Evolutionary conservation across 2,329 filamentous ascomycete genomes (phyloP).

Genomic region (Calonectria hawksworthii): DNA sequence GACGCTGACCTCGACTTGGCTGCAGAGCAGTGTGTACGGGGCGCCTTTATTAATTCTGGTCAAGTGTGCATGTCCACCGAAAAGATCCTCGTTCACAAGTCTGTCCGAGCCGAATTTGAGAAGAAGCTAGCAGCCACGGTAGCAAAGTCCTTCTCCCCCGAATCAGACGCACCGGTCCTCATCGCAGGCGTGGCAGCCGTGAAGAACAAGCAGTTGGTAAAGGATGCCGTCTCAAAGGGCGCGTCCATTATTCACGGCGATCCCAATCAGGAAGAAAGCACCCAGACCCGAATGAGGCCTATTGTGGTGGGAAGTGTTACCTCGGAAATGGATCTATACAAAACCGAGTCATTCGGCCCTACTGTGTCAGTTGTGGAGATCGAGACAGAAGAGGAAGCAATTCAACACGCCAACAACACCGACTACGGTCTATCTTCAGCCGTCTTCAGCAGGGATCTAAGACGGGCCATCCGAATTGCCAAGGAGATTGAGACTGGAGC

Average conservation of each 20-base stretch:
- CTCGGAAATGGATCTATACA: slow-evolving; percentile 79
- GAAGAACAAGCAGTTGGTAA: slow-evolving; percentile 77
- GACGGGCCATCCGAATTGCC: slow-evolving; percentile 71
- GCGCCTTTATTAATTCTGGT: slow-evolving; percentile 80
- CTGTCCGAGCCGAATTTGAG: slow-evolving; percentile 62
- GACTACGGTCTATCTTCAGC: slow-evolving; percentile 81
- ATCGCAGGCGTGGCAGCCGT: slow-evolving; percentile 76
- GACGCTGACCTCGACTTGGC: slow-evolving; percentile 84
- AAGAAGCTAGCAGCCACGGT: slow-evolving; percentile 56
- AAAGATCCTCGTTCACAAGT: slow-evolving; percentile 72
- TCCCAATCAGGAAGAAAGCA: slow-evolving; percentile 48
- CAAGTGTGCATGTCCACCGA: slow-evolving; percentile 93
- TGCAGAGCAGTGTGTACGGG: slow-evolving; percentile 76
- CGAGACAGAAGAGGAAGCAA: slow-evolving; percentile 78
- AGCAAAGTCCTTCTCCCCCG: slow-evolving; percentile 62
- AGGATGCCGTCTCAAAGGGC: slow-evolving; percentile 78
- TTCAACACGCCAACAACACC: slow-evolving; percentile 83
- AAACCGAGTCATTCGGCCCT: slow-evolving; percentile 83
- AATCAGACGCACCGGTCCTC: slow-evolving; percentile 76
- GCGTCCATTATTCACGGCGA: slow-evolving; percentile 64
- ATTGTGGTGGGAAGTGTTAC: slow-evolving; percentile 76
- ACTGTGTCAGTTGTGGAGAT: slow-evolving; percentile 77
- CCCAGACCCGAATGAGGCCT: slow-evolving; percentile 67
- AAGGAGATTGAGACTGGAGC: slow-evolving; percentile 75
- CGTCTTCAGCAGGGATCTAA: slow-evolving; percentile 80